Conservation (phyloP, 2,329 filamentous ascomycete genomes). For the Hypoxylon sp. region DNA sequence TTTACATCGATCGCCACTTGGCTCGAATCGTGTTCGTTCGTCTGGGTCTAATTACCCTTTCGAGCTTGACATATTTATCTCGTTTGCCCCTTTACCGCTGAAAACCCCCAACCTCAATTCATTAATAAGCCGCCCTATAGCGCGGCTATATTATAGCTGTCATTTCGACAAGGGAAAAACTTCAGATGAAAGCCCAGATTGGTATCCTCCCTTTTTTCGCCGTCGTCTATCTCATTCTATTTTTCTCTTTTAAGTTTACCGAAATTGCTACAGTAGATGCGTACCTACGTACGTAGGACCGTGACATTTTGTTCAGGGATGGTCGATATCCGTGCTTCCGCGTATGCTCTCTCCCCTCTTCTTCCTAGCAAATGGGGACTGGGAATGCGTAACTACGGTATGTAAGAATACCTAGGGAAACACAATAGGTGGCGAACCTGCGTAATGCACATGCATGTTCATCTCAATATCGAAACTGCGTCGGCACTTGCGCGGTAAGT, state of each 20-base stretch:
- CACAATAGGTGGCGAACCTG: slow-evolving; percentile 5
- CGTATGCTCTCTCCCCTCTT: background rate
- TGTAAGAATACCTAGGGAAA: slow-evolving; percentile 14
- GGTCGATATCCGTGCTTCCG: slow-evolving; percentile 24
- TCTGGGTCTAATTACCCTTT: slow-evolving; percentile 29
- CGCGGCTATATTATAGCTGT: slow-evolving; percentile 16
- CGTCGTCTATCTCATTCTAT: background rate
- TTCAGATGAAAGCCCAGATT: slow-evolving; percentile 8
- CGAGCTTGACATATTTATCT: slow-evolving; percentile 34
- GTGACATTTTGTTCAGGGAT: slow-evolving; percentile 26
- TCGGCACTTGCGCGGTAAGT: slow-evolving; percentile 39
- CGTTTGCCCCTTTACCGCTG: background rate
- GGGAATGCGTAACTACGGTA: background rate
- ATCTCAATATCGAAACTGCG: slow-evolving; percentile 37
- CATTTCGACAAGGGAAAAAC: slow-evolving; percentile 14
- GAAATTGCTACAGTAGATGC: background rate
- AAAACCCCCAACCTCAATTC: slow-evolving; percentile 20
- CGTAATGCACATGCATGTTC: slow-evolving; percentile 26
- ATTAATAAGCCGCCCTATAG: slow-evolving; percentile 24
- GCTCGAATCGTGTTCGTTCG: slow-evolving; percentile 15
- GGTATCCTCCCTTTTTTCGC: background rate
- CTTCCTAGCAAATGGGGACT: background rate
- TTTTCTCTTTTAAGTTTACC: background rate
- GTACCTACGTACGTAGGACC: slow-evolving; percentile 9
- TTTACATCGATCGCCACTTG: slow-evolving; percentile 17